Conservation (phyloP, 441 rosid species). For the Capsella rubella region DNA sequence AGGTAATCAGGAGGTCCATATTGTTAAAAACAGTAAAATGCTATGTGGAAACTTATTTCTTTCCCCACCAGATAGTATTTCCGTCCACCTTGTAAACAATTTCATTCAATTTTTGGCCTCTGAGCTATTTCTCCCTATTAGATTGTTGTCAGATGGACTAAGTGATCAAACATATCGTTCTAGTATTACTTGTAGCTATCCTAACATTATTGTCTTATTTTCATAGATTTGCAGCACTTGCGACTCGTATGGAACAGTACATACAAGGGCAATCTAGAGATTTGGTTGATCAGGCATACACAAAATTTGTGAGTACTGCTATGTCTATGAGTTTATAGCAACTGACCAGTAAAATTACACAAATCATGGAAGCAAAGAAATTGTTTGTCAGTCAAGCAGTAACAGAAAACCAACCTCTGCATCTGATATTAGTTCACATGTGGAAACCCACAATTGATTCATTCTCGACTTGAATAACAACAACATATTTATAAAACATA, state of each 20-base stretch:
- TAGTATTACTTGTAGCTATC: slow-evolving; percentile 14
- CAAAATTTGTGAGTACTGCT: slow-evolving; percentile 81
- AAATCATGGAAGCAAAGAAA: slow-evolving; percentile 12
- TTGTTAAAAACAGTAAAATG: background rate
- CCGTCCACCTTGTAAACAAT: slow-evolving; percentile 3
- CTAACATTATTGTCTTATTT: slow-evolving; percentile 30
- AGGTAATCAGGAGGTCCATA: slow-evolving; percentile 54
- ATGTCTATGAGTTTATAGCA: slow-evolving; percentile 5
- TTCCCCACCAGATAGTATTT: background rate
- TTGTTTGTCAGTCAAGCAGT: slow-evolving; percentile 2
- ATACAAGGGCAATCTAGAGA: slow-evolving; percentile 99
- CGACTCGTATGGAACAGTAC: slow-evolving; percentile 99
- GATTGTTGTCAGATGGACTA: slow-evolving; percentile 21
- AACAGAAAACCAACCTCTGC: slow-evolving; percentile 9
- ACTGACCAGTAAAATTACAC: slow-evolving; percentile 6
- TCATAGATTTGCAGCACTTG: slow-evolving; percentile 90
- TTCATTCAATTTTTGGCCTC: slow-evolving; percentile 8
- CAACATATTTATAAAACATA: background rate
- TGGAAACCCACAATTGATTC: slow-evolving; percentile 1
- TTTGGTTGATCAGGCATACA: slow-evolving; percentile 98
- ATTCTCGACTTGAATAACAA: slow-evolving; percentile 9
- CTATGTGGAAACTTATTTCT: slow-evolving; percentile 5
- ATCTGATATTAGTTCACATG: slow-evolving; percentile 22
- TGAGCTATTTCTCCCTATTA: background rate
- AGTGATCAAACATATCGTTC: slow-evolving; percentile 9